Base-by-base conservation (phyloP, 2,329 filamentous ascomycete species). In the Diaporthe destruens region DNA sequence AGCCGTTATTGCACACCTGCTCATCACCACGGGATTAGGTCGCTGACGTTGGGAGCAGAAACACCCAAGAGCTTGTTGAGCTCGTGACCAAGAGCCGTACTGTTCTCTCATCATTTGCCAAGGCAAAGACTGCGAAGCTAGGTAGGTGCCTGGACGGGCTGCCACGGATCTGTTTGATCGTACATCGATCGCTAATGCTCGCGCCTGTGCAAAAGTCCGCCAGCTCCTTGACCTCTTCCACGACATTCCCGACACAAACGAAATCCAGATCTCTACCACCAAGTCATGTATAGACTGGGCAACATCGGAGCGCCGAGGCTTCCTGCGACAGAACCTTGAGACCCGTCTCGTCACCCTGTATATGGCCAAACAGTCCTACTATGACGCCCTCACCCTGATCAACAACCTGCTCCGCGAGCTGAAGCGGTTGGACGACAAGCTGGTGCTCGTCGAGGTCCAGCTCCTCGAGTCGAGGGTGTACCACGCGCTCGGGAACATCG, bases 221-320 rank as follows among this genome's bases (percentile, higher is more conserved):
- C 95, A 98, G 85, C 91, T 99, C 34, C 93, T 99, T 82, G 96
- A 99, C 83, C 91, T 98, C 82, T 96, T 98, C 87, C 91, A 93
- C 79, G 90, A 93, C 80, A 98, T 98, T 78, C 96, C 97, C 79
- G 93, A 98, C 85, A 96, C 94, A 78, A 93, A 93, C 86, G 96
- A 99, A 82, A 94, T 92, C 81, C 96, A 99, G 86, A 95, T 98
- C 82, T 87, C 92, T 82, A 94, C 98, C 79, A 99, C 96, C 80
- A 98, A 98, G 85, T 98, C 96, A 85, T 98, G 95, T 87, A 99
- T 99, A 91, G 96, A 98, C 86, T 99, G 96, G 96, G 96, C 96
- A 63, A 94, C 96, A 70, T 93, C 94, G 68, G 95, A 98, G 86
- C 93, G 95, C 78, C 93, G 96, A 80, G 94, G 94, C 74, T 99